phyloP scores from a whole-genome alignment of 2,329 filamentous ascomycete genomes.

The Hymenoscyphus albidus region DNA sequence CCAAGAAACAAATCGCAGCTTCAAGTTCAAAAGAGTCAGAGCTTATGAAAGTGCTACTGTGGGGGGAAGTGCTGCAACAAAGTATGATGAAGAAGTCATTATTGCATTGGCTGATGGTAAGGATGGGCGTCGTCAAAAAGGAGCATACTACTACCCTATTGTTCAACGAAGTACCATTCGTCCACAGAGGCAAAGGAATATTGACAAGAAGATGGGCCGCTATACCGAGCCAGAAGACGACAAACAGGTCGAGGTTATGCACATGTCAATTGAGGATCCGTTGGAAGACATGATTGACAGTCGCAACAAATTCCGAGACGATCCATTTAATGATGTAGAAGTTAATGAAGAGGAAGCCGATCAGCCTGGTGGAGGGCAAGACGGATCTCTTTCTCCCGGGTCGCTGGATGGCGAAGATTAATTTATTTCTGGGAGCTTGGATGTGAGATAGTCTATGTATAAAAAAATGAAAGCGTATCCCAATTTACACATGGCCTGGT shows the following conservation, averaged over 20 bases:
- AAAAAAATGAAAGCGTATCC: not conserved
- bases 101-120: constrained; percentile 54
- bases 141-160: constrained; percentile 65
- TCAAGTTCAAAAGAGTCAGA: constrained; percentile 59
- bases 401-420: not conserved
- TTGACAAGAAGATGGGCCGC: constrained; percentile 42
- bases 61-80: constrained; percentile 49
- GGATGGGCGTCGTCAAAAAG: constrained; percentile 49
- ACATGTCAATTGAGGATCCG: constrained; percentile 54
- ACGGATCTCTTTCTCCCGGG: not conserved
- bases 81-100: constrained; percentile 62
- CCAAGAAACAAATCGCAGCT: constrained; percentile 45
- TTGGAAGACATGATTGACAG: constrained; percentile 49
- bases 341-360: constrained; percentile 22
- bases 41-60: constrained; percentile 62
- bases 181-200: constrained; percentile 61
- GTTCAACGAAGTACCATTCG: constrained; percentile 61
- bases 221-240: constrained; percentile 44
- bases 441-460: not conserved
- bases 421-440: not conserved
- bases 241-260: constrained; percentile 44
- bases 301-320: constrained; percentile 48
- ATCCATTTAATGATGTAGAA: constrained; percentile 25
- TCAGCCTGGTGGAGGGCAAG: not conserved
- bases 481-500: not conserved